phyloP scores from a whole-genome alignment of 345 rosid species.

The Acer campestre region DNA sequence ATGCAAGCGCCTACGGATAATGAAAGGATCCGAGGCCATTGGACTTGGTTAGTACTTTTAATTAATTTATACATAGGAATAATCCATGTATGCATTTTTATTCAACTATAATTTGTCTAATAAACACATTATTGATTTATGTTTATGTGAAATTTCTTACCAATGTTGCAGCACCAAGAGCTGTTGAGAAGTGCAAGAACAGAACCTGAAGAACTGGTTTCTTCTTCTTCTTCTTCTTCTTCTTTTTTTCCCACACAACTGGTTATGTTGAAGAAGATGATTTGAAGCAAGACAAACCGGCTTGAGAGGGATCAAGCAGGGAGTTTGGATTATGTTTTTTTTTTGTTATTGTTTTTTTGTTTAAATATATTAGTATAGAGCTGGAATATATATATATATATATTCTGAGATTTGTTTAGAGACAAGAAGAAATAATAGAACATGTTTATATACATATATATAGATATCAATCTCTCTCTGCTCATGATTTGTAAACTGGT shows the following conservation, averaged over 20 bases:
- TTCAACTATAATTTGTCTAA: not conserved
- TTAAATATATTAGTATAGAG: not conserved
- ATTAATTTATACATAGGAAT: not conserved
- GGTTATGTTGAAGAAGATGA: conserved; percentile 6
- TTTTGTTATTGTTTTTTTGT: not conserved
- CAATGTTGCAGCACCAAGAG: conserved; percentile 62
- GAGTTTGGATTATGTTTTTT: conserved; percentile 43
- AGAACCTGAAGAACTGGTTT: conserved; percentile 53
- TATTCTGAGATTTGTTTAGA: conserved; percentile 23
- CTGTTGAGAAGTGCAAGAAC: conserved; percentile 78
- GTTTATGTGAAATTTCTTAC: not conserved
- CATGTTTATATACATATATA: conserved; percentile 11
- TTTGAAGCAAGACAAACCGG: conserved; percentile 43
- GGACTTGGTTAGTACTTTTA: conserved; percentile 64
- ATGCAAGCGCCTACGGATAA: conserved; percentile 73
- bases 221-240: not conserved
- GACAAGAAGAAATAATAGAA: conserved; percentile 24
- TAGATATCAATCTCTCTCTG: conserved; percentile 15
- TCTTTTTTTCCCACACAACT: not conserved
- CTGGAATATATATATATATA: conserved; percentile 15
- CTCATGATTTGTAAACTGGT: conserved; percentile 8
- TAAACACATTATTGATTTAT: not conserved
- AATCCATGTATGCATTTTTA: not conserved
- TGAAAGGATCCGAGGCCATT: conserved; percentile 87
- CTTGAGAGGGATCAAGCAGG: conserved; percentile 52